These are phyloP conservation scores for Camelina neglecta DNA, from an alignment of 345 rosid genomes.

Conservation along the genomic window DNA sequence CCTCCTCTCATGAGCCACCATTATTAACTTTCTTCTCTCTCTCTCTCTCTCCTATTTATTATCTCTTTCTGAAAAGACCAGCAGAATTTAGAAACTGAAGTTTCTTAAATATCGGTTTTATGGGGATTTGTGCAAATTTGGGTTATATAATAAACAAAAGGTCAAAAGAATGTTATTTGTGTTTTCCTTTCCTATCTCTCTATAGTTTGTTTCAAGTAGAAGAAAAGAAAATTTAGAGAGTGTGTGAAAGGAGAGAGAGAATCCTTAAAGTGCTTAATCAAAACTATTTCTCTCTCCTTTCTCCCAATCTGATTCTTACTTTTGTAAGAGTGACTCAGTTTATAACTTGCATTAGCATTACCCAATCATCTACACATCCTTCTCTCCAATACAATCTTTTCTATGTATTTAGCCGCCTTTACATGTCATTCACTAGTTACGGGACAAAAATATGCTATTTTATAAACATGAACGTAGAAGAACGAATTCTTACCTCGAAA, in stretches of 20 bases:
- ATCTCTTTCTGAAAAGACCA: slow-evolving; percentile 29
- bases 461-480: neutral
- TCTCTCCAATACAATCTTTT: slow-evolving; percentile 25
- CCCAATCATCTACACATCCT: slow-evolving; percentile 28
- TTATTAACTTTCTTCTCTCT: neutral
- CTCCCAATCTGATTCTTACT: slow-evolving; percentile 36
- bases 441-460: neutral
- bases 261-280: slow-evolving; percentile 34
- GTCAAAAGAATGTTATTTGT: slow-evolving; percentile 23
- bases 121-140: slow-evolving; percentile 42
- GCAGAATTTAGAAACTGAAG: slow-evolving; percentile 16
- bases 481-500: slow-evolving; percentile 3
- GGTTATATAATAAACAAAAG: slow-evolving; percentile 25
- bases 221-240: slow-evolving; percentile 34
- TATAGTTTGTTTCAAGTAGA: slow-evolving; percentile 42
- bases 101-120: slow-evolving; percentile 29
- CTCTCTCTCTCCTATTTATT: neutral
- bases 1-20: slow-evolving; percentile 42
- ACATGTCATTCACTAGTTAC: neutral
- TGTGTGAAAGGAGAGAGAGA: slow-evolving; percentile 40
- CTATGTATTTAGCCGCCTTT: slow-evolving; percentile 1
- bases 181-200: slow-evolving; percentile 9
- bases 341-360: slow-evolving; percentile 31
- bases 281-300: slow-evolving; percentile 35
- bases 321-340: slow-evolving; percentile 37